Percentiles rank a stretch among this genome's conserved stretches.
These are phyloP conservation scores for Gomphus bonarii DNA, from an alignment of 1,284 basidiomycete species.

Conservation along the genomic window DNA sequence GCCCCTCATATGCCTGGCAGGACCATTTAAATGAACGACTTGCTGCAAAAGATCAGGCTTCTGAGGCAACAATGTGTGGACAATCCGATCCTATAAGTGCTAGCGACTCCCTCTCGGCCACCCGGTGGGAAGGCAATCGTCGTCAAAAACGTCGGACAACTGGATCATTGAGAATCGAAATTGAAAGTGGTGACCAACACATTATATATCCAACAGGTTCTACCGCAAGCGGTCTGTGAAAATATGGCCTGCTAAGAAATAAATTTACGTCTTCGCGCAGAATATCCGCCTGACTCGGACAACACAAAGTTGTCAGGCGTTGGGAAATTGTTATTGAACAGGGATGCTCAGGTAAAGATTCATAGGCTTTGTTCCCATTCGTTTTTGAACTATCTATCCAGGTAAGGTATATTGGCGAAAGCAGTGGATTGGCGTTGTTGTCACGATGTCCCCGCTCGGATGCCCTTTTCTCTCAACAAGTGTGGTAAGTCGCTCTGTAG, in stretches of 20 bases:
- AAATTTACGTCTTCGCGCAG: not conserved
- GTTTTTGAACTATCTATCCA: not conserved
- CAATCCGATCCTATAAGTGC: not conserved
- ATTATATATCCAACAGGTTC: not conserved
- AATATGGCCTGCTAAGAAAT: not conserved
- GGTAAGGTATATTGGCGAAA: not conserved
- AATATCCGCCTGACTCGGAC: not conserved
- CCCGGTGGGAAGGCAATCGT: not conserved
- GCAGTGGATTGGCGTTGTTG: not conserved
- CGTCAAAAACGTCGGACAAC: slow-evolving; percentile 1
- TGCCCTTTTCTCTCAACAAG: not conserved
- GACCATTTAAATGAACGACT: slow-evolving; percentile 13
- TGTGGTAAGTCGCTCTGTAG: not conserved
- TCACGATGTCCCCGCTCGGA: slow-evolving; percentile 2
- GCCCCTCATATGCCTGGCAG: slow-evolving; percentile 16
- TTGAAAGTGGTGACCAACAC: not conserved
- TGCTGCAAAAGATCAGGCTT: not conserved
- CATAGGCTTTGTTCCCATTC: not conserved
- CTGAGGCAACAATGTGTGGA: not conserved
- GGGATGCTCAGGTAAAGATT: not conserved
- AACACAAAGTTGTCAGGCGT: not conserved
- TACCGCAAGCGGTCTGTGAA: not conserved
- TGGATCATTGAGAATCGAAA: not conserved
- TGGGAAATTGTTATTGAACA: not conserved
- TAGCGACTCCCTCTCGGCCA: not conserved